Conservation (phyloP, 108 stramenopile species). For the Cyclostephanos tholiformis region DNA sequence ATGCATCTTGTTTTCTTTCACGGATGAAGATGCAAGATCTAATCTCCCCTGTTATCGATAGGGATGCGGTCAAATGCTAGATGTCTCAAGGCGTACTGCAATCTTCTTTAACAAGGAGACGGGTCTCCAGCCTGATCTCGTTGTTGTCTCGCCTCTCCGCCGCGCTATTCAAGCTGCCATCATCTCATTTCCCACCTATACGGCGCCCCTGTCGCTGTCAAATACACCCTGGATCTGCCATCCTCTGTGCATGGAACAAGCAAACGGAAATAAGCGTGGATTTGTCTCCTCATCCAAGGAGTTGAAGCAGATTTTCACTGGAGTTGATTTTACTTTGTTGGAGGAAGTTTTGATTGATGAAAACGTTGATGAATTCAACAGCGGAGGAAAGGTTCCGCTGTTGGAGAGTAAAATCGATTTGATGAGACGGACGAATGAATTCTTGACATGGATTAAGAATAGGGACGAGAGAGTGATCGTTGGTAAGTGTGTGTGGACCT, state of each 20-base stretch:
- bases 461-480: slow-evolving; percentile 52
- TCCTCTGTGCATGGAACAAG: slow-evolving; percentile 42
- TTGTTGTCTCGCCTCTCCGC: slow-evolving; percentile 50
- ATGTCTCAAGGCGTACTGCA: slow-evolving; percentile 42
- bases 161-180: slow-evolving; percentile 51
- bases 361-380: slow-evolving; percentile 25
- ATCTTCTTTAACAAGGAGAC: slow-evolving; percentile 51
- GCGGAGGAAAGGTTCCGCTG: slow-evolving; percentile 25
- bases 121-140: slow-evolving; percentile 44
- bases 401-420: slow-evolving; percentile 53
- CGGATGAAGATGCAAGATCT: background rate
- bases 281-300: slow-evolving; percentile 26
- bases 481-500: slow-evolving; percentile 12
- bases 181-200: slow-evolving; percentile 44
- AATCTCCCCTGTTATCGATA: background rate
- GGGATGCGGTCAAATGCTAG: slow-evolving; percentile 52
- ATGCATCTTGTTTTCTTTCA: background rate
- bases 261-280: slow-evolving; percentile 51
- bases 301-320: slow-evolving; percentile 38
- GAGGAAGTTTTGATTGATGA: slow-evolving; percentile 15
- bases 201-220: slow-evolving; percentile 22
- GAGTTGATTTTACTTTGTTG: slow-evolving; percentile 37
- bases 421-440: slow-evolving; percentile 43
- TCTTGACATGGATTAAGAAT: slow-evolving; percentile 43
- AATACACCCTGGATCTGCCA: slow-evolving; percentile 49